Base-by-base conservation (phyloP, 108 stramenopile species). In the Cyclotella sp. region DNA sequence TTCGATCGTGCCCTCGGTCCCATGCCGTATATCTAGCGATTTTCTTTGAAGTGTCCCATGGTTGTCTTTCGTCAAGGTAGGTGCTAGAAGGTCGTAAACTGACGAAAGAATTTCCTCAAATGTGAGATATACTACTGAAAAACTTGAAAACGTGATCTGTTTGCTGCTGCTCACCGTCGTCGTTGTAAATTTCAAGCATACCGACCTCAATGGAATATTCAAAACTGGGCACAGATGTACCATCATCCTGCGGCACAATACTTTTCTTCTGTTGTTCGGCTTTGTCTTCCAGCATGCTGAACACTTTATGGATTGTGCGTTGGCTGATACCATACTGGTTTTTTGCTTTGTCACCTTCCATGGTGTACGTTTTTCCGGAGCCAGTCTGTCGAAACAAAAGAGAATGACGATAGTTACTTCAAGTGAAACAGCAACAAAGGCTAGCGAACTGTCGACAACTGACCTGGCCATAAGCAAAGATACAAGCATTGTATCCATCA, bases 401-500 rank as follows among this genome's bases (percentile, higher is more conserved):
- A 41, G 21, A 39, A 21, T 3, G 10, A 63, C 27, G 59, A 28
- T 26, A 26, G 15, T 26, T 63, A 29, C 60, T 19, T 18, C 15
- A 15, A 27, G 21, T 59, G 18, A 43, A 58, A 45, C 39, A 58
- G 51, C 21, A 43, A 65, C 60, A 61, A 6, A 8, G 3, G 49
- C 6, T 16, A 64, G 12, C 34, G 13, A 61, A 61, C 1, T 34
- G 55, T 5, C 24, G 13, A 39, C 15, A 61, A 39, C 71, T 61
- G 1, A 61, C 95, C 79, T 98, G 97, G 11, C 98, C 98, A 66
- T 99, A 99, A n/a, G 99, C 99, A 77, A 99, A 99, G 59, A 99
- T 98, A 79, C 98, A 99, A 14, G 97, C 96, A 79, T 98, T 98
- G 87, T 91, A 99, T 46, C 99, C 99, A 83, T 99, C 97, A 65